Conservation (phyloP, 306 rosid genomes). For the Rosa multiflora region DNA sequence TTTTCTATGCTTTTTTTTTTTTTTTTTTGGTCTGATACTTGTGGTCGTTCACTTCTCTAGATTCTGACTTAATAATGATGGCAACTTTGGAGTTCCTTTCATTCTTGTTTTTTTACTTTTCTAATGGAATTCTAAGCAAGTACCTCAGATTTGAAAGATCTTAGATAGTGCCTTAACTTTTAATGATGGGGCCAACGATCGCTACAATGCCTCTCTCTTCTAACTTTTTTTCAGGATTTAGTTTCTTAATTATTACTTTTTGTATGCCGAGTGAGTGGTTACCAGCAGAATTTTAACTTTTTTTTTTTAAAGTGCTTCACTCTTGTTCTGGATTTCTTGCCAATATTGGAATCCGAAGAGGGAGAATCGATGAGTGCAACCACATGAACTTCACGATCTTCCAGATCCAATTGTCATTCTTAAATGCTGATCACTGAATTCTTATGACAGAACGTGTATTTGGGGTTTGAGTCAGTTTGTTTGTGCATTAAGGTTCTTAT, state of each 20-base stretch:
- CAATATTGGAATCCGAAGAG: background rate
- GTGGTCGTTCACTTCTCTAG: slow-evolving; percentile 20
- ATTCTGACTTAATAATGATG: slow-evolving; percentile 35
- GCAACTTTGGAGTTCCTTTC: slow-evolving; percentile 30
- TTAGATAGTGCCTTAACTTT: slow-evolving; percentile 40
- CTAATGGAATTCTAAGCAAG: slow-evolving; percentile 32
- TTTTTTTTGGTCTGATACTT: no score
- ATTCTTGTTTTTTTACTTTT: slow-evolving; percentile 7
- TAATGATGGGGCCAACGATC: slow-evolving; percentile 33
- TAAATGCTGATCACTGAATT: background rate
- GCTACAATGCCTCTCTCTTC: slow-evolving; percentile 20
- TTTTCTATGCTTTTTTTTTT: background rate
- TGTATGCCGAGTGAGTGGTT: slow-evolving; percentile 1
- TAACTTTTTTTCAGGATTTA: slow-evolving; percentile 3
- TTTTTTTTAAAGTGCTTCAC: background rate
- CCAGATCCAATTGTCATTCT: background rate
- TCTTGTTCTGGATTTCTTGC: background rate
- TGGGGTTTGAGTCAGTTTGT: background rate
- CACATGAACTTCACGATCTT: background rate
- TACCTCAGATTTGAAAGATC: slow-evolving; percentile 51
- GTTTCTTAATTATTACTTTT: slow-evolving; percentile 4
- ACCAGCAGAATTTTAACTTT: background rate
- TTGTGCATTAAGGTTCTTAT: background rate
- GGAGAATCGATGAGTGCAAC: background rate
- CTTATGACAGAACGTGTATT: background rate